Evolutionary conservation across 148 eudicot genomes (phyloP).

Genomic region (Talinum fruticosum): DNA sequence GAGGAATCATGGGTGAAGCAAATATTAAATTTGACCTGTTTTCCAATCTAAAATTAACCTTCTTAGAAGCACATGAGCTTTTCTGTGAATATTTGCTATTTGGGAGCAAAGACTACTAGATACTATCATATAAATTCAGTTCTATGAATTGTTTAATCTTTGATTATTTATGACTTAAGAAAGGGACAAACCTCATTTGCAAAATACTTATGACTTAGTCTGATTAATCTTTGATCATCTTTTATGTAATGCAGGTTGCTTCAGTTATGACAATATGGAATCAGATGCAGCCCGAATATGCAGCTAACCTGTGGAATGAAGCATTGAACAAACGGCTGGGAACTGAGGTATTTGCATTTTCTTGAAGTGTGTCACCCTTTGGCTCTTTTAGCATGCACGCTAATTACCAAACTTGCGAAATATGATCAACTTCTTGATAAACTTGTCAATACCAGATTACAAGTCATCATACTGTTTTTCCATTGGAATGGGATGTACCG

Average conservation of each 20-base stretch:
- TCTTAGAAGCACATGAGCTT: too few relatives aligned
- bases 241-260: constrained; percentile 60
- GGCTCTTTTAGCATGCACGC: not conserved
- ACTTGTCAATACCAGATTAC: not conserved
- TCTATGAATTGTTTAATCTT: too few relatives aligned
- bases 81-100: too few relatives aligned
- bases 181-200: too few relatives aligned
- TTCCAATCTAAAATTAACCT: too few relatives aligned
- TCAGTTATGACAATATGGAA: constrained; percentile 92
- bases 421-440: not conserved
- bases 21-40: too few relatives aligned
- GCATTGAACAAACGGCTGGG: constrained; percentile 93
- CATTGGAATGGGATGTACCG: not conserved
- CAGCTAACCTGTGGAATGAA: constrained; percentile 94
- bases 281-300: constrained; percentile 80
- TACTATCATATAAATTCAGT: too few relatives aligned
- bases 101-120: too few relatives aligned
- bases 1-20: too few relatives aligned
- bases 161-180: too few relatives aligned
- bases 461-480: not conserved
- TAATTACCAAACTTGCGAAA: not conserved
- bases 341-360: constrained; percentile 67
- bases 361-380: not conserved
- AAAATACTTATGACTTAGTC: too few relatives aligned
- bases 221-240: not conserved